Base-by-base conservation (phyloP, 2,329 filamentous ascomycete genomes). In the Exophiala alcalophila region DNA sequence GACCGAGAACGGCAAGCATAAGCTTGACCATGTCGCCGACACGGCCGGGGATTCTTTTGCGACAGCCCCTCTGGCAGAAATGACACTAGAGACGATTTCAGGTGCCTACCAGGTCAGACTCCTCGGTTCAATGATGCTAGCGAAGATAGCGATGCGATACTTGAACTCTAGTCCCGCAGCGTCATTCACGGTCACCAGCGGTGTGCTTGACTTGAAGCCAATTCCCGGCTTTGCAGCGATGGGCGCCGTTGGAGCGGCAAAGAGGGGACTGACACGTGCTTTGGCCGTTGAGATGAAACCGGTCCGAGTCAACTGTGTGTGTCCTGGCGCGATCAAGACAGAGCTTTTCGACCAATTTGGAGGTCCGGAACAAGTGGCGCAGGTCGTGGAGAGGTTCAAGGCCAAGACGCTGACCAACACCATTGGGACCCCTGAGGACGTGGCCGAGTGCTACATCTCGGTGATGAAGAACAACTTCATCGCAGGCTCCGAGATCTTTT, bases 1-100 rank as follows among this genome's bases (percentile, higher is more conserved):
- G 4, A 64, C 63, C 0, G 41, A 47, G 12, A 19, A 35, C 15
- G 46, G 41, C 11, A 48, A 44, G 10, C n/a, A 26, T 19, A 62
- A 61, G 18, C 52, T 78, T 16, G 68, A 78, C 47, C 75, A 78
- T 49, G 63, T 77, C 8, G 60, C 76, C 39, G 68, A 64, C 59
- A 76, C 73, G 0, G 73, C 75, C 0, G 75, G 70, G 15, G 70
- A 74, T 39, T 15, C 41, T 2, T 35, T 56, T 3, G 7, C 26
- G 1, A 8, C 51, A 2, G 37, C 35, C 0, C 57, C 55, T 3
- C 33, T 71, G 4, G 16, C 41, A 0, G 58, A 65, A 1, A 32
- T 62, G 1, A 63, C 59, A 0, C 19, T 54, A 0, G 51, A 59
- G 0, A 41, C 21, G 1, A 44, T 65, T 5, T 15, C 59, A 9